Conservation (phyloP, 2,329 filamentous ascomycete species). For the Aureobasidium musti region DNA sequence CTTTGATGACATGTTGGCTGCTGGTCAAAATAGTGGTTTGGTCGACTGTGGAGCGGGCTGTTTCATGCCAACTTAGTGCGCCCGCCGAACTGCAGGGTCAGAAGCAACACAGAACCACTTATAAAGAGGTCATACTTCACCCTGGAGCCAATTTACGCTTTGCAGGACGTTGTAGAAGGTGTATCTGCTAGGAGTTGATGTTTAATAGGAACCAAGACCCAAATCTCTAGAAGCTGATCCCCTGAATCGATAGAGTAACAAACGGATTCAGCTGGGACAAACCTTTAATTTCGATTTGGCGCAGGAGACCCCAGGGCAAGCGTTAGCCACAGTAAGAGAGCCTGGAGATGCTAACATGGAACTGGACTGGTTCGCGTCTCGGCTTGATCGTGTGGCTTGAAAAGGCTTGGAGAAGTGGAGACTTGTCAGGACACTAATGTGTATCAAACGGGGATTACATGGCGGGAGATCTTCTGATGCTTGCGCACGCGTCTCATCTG, state of each 20-base stretch:
- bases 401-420: slow-evolving; percentile 24
- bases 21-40: slow-evolving; percentile 12
- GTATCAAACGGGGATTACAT: slow-evolving; percentile 26
- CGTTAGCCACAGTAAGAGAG: slow-evolving; percentile 12
- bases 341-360: slow-evolving; percentile 6
- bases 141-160: not conserved
- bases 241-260: slow-evolving; percentile 1
- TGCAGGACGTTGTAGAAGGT: not conserved
- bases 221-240: not conserved
- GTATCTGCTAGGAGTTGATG: not conserved
- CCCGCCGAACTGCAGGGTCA: slow-evolving; percentile 25
- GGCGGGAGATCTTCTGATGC: slow-evolving; percentile 26
- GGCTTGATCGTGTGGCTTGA: slow-evolving; percentile 27
- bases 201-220: not conserved
- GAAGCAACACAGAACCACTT: slow-evolving; percentile 13
- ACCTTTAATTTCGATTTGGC: slow-evolving; percentile 20
- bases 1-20: slow-evolving; percentile 3
- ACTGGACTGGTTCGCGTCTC: slow-evolving; percentile 20
- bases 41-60: slow-evolving; percentile 27
- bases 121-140: not conserved
- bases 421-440: slow-evolving; percentile 17
- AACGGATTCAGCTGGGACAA: slow-evolving; percentile 8
- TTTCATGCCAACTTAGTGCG: slow-evolving; percentile 28
- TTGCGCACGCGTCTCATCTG: slow-evolving; percentile 19
- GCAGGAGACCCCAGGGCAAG: slow-evolving; percentile 21